Percentiles rank a stretch among this genome's conserved stretches.
Evolutionary conservation across 805 yeast genomes (phyloP).

Genomic region (Hanseniaspora hatyaiensis): DNA sequence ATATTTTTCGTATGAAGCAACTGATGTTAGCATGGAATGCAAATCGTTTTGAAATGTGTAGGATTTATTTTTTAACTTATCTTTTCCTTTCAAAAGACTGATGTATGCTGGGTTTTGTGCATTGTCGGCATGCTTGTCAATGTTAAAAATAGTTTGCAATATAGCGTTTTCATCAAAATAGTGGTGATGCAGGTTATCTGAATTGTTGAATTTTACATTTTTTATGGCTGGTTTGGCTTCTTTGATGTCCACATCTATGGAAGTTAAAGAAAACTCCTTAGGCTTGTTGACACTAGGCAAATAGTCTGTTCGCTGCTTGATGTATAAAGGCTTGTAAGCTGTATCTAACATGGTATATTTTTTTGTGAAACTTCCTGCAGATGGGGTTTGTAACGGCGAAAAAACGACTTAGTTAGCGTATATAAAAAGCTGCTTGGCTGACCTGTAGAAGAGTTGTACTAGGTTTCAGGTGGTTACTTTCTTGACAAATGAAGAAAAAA

Average conservation of each 20-base stretch:
- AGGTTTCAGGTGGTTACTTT: too few relatives aligned
- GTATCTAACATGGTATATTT: background rate
- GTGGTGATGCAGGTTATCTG: constrained; percentile 54
- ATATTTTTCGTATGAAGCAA: constrained; percentile 44
- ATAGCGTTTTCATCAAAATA: constrained; percentile 67
- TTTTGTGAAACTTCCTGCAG: background rate
- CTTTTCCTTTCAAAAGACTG: constrained; percentile 9
- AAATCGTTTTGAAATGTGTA: constrained; percentile 37
- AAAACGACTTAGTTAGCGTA: too few relatives aligned
- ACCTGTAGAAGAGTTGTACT: too few relatives aligned
- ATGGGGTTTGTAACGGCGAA: too few relatives aligned
- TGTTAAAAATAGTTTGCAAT: constrained; percentile 45
- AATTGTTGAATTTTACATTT: constrained; percentile 33
- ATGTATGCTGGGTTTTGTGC: constrained; percentile 38
- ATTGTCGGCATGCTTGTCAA: constrained; percentile 51
- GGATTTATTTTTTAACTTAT: constrained; percentile 1
- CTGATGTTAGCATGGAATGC: constrained; percentile 43
- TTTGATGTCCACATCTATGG: constrained; percentile 34
- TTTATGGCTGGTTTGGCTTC: background rate
- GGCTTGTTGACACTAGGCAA: constrained; percentile 75
- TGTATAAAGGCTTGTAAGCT: constrained; percentile 21
- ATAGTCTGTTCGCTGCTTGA: constrained; percentile 37
- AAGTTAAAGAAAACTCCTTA: constrained; percentile 59
- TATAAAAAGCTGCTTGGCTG: too few relatives aligned
- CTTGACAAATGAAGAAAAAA: too few relatives aligned